Percentiles rank a stretch among this genome's conserved stretches.
phyloP scores from a whole-genome alignment of 1,284 basidiomycete species.

The Rhodotorula sp. region DNA sequence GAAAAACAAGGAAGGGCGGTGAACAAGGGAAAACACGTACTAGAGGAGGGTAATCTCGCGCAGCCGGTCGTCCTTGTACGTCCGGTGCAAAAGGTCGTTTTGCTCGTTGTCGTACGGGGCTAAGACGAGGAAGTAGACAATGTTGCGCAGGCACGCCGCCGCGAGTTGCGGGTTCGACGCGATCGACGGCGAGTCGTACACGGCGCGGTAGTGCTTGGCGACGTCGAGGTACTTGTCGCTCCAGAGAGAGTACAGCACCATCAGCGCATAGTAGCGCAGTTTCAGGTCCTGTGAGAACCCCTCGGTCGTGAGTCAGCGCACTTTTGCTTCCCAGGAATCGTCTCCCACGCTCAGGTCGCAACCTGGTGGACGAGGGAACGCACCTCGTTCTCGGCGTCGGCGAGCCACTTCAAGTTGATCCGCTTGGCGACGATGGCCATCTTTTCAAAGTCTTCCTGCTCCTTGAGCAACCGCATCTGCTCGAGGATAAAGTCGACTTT shows the following conservation, averaged over 20 bases:
- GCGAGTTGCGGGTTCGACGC: constrained; percentile 24
- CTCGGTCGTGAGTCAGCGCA: not conserved
- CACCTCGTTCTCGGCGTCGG: constrained; percentile 82
- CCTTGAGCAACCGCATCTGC: constrained; percentile 91
- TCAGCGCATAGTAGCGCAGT: constrained; percentile 90
- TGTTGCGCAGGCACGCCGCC: constrained; percentile 58
- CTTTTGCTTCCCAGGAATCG: not conserved
- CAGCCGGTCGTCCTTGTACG: constrained; percentile 64
- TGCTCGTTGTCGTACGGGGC: constrained; percentile 96
- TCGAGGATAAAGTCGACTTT: constrained; percentile 98
- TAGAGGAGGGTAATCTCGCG: constrained; percentile 79
- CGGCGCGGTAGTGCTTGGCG: constrained; percentile 91
- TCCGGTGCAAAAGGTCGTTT: constrained; percentile 88
- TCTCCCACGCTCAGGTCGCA: not conserved
- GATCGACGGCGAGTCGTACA: constrained; percentile 80
- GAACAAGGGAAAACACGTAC: constrained; percentile 56
- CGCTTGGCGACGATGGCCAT: constrained; percentile 85
- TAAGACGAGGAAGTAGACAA: constrained; percentile 90
- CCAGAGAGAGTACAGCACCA: constrained; percentile 89
- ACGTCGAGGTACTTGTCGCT: constrained; percentile 85
- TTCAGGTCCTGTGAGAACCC: constrained; percentile 73
- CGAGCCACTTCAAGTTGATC: constrained; percentile 90
- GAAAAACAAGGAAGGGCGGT: not conserved
- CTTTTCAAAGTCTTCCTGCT: constrained; percentile 75
- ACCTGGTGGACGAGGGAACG: constrained; percentile 37